Evolutionary conservation across 1,284 basidiomycete species (phyloP).

Genomic region (Erythrobasidium hasegawianum): DNA sequence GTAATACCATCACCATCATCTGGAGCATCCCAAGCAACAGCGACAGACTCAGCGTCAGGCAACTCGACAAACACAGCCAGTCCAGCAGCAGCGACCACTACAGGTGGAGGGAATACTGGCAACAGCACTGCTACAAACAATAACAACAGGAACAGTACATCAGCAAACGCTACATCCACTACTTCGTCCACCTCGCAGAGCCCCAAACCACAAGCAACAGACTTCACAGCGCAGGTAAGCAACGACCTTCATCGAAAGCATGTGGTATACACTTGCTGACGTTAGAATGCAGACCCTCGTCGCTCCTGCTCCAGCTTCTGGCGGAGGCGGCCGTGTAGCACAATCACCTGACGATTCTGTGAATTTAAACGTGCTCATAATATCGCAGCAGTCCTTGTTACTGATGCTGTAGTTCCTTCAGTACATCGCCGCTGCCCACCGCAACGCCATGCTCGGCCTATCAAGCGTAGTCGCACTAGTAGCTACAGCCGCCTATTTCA

Average conservation of each 20-base stretch:
- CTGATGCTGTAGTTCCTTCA: not conserved
- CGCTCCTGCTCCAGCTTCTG: conserved; percentile 17
- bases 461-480: not conserved
- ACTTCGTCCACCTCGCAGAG: not conserved
- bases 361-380: not conserved
- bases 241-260: no score
- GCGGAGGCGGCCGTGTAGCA: conserved; percentile 21
- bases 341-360: conserved; percentile 30
- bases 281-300: conserved; percentile 3
- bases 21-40: no score
- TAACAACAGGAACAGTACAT: not conserved
- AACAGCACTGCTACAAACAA: not conserved
- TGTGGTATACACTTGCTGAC: not conserved
- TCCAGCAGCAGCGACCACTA: not conserved
- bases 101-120: no score
- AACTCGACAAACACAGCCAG: no score
- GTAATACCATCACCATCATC: no score
- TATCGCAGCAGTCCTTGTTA: no score
- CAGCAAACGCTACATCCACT: not conserved
- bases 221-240: not conserved
- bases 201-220: not conserved
- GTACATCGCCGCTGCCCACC: conserved; percentile 2
- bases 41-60: no score
- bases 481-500: not conserved
- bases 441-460: not conserved